Evolutionary conservation across 495 filamentous ascomycete genomes (phyloP), one percentile per base, ranked within the genome.

Genomic region (Collariella sp.): DNA sequence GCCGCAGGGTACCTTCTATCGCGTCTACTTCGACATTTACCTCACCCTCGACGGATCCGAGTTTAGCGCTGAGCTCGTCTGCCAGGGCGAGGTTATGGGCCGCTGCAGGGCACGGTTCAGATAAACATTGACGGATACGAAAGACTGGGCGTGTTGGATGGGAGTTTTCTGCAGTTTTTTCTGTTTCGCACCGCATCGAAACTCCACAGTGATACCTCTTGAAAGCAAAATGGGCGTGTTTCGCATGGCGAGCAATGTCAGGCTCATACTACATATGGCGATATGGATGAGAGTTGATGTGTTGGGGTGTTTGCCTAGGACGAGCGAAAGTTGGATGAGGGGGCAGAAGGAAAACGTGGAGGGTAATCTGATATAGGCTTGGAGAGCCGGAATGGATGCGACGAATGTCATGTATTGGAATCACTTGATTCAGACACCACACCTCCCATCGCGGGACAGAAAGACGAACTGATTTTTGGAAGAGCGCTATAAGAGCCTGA

Each of bases 41-140:
- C 87, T 98, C 47, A 96, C 93, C 9, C 83, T 98, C 16, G 93
- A 98, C 64, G 93, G 93, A 38, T 91, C 85, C 56, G 93, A 98
- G 68, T 98, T 98, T 75, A 97, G 91, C 57, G 93, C 93, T 44
- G 94, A 97, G 78, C 72, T 98, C 26, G 94, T 97, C 44, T 98
- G 93, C 74, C 93, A 98, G 65, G 94, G 94, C 64, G 93, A 97
- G 72, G 88, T 98, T 55, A 98, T 98, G 93, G 93, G 93, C 56
- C 83, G 91, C 46, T 97, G 91, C 82, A 80, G 89, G 44, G 87
- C 91, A 46, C 82, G 89, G 65, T 96, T 96, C 68, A 75, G 77
- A 63, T 81, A 68, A 68, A 68, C n/a, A n/a, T n/a, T n/a, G 44
- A 46, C 15, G 42, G 34, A 46, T 34, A 33, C 2, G 18, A 31